Conservation (phyloP, 2,329 filamentous ascomycete genomes). For the Calonectria crousiana region DNA sequence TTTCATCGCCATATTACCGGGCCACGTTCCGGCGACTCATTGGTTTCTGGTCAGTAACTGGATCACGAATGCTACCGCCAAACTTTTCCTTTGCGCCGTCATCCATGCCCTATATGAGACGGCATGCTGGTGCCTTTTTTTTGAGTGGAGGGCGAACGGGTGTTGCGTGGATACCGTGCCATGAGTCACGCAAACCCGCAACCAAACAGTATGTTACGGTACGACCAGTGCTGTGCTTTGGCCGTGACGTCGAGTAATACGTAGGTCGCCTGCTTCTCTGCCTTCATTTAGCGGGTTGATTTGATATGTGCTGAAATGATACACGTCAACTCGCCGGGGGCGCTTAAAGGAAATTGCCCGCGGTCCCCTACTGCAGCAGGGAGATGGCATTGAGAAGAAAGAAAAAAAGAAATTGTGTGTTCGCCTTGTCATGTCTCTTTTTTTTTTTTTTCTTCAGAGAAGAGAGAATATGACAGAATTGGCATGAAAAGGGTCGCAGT, state of each 20-base stretch:
- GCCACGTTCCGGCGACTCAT: constrained; percentile 22
- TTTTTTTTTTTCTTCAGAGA: not conserved
- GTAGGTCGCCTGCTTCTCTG: not conserved
- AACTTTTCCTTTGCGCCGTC: not conserved
- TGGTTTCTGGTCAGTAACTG: constrained; percentile 5
- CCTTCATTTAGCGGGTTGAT: not conserved
- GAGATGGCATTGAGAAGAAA: not conserved
- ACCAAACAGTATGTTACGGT: constrained; percentile 4
- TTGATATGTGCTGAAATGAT: not conserved
- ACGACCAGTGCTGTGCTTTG: not conserved
- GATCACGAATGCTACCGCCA: constrained; percentile 1
- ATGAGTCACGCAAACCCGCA: constrained; percentile 10
- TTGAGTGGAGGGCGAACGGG: not conserved
- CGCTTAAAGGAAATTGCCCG: not conserved
- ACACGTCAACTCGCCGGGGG: constrained; percentile 19
- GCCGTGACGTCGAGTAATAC: not conserved
- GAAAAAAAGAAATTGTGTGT: not conserved
- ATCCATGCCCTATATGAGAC: constrained; percentile 22
- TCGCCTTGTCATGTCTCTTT: not conserved
- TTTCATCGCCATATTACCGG: constrained; percentile 20
- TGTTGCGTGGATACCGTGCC: constrained; percentile 16
- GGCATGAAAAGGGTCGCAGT: not conserved
- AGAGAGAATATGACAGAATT: constrained; percentile 18
- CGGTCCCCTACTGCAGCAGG: not conserved
- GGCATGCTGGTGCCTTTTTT: not conserved